Evolutionary conservation across 768 basidiomycete species (phyloP).

Genomic region (Tulasnella sp.): DNA sequence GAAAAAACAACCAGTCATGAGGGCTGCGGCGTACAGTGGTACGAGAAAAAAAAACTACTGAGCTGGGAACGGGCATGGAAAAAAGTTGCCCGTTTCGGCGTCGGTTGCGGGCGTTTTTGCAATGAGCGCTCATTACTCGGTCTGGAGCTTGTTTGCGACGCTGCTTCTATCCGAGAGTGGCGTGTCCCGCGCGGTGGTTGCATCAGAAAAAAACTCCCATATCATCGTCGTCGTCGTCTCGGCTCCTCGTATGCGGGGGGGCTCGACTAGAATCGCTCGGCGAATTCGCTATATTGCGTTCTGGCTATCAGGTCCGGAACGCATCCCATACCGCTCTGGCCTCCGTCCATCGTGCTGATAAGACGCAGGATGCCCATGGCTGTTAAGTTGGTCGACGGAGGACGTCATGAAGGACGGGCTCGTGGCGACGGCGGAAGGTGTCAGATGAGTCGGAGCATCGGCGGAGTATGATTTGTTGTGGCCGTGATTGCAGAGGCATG

Average conservation of each 20-base stretch:
- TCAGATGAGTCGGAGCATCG: slow-evolving; percentile 17
- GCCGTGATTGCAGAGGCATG: not conserved
- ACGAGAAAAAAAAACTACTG: not conserved
- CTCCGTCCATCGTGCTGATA: not conserved
- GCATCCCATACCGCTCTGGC: not conserved
- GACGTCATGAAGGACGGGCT: not conserved
- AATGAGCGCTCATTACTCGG: slow-evolving; percentile 18
- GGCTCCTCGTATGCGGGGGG: slow-evolving; percentile 14
- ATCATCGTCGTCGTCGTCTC: slow-evolving; percentile 9
- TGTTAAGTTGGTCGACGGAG: not conserved
- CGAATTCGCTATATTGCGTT: not conserved
- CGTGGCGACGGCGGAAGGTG: slow-evolving; percentile 7
- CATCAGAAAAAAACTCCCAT: slow-evolving; percentile 4
- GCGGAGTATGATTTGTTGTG: slow-evolving; percentile 21
- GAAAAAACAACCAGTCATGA: not conserved
- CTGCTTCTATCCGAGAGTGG: slow-evolving; percentile 15
- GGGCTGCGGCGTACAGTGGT: not conserved
- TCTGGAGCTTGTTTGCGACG: not conserved
- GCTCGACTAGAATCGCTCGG: not conserved
- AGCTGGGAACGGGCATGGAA: not conserved
- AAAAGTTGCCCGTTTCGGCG: slow-evolving; percentile 9
- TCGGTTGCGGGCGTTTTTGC: slow-evolving; percentile 13
- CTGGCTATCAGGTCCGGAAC: slow-evolving; percentile 14
- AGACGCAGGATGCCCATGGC: not conserved
- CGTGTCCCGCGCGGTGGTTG: slow-evolving; percentile 9